Evolutionary conservation across 2,329 filamentous ascomycete genomes (phyloP).

Genomic region (Ascochyta fabae): DNA sequence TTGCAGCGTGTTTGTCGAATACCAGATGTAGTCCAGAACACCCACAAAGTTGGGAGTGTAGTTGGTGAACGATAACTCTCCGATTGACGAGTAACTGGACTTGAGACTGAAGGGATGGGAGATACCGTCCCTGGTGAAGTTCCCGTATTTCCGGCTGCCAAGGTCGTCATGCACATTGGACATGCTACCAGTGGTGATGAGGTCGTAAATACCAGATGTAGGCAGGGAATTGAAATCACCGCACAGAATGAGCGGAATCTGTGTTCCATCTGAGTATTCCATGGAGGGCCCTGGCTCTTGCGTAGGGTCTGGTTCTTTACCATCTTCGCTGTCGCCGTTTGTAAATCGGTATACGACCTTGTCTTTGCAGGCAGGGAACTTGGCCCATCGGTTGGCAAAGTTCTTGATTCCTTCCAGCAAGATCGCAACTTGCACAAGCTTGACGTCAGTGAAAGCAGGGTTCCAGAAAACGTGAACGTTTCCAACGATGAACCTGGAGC

Average conservation of each 20-base stretch:
- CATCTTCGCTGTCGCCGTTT: conserved; percentile 58
- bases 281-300: conserved; percentile 78
- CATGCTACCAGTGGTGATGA: conserved; percentile 81
- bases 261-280: conserved; percentile 83
- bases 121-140: conserved; percentile 90
- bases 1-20: conserved; percentile 86
- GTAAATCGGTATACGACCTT: conserved; percentile 65
- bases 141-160: conserved; percentile 82
- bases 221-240: conserved; percentile 94
- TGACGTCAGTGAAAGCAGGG: conserved; percentile 87
- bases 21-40: conserved; percentile 98
- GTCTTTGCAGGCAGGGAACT: conserved; percentile 80
- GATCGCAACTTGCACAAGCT: conserved; percentile 94
- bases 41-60: conserved; percentile 93
- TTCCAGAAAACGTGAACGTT: conserved; percentile 98
- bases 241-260: conserved; percentile 89
- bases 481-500: conserved; percentile 88
- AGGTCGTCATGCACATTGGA: conserved; percentile 81
- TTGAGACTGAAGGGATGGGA: conserved; percentile 93
- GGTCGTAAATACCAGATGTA: conserved; percentile 88
- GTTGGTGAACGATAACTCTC: conserved; percentile 92
- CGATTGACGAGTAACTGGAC: conserved; percentile 84
- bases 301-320: conserved; percentile 58
- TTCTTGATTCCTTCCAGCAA: conserved; percentile 91
- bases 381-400: conserved; percentile 82